Evolutionary conservation across 257 asterid species (phyloP), one percentile per base, ranked within the genome.

Genomic region (Hygrophila difformis): DNA sequence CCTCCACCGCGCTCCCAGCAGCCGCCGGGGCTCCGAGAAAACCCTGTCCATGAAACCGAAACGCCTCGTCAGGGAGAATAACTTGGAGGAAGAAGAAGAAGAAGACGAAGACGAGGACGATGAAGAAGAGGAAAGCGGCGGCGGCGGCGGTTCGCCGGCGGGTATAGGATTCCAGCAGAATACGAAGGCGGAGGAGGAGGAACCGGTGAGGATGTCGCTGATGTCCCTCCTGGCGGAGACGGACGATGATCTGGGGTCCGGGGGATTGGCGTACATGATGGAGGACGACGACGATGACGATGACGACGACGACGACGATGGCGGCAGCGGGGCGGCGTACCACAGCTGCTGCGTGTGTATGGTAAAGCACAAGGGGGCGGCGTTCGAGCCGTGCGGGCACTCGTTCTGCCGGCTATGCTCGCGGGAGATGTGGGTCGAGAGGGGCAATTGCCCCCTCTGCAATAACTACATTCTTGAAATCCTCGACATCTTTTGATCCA

Each of bases 391-490:
- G 0, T 86, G 98, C 21, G 95, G 98, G 1, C 98, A 86, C 45
- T 79, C 98, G 0, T 91, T 86, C 45, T 91, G 96, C 69, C 49
- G 94, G 69, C 53, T 79, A 23, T 87, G 94, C 36, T 82, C 94
- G 0, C 55, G 94, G 53, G 96, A 91, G 72, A 77, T 91, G 49
- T 71, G 81, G 75, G 84, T 75, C 20, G 84, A 86, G 36, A 74
- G 85, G 16, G 94, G 88, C 12, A 80, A 74, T 26, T 91, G 99
- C 61, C 96, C 95, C 10, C 95, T 91, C 38, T 86, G 99, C 79
- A 82, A 91, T 56, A 77, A 77, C 53, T 76, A 74, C 46, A 77
- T 91, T 18, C 38, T 86, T 62, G 95, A 91, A 67, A 81, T 91
- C 66, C 94, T 91, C 37, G 97, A 82, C 53, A 70, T 91, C 23